Base-by-base conservation (phyloP, 202 grass and related monocot genomes). In the Zizania palustris region DNA sequence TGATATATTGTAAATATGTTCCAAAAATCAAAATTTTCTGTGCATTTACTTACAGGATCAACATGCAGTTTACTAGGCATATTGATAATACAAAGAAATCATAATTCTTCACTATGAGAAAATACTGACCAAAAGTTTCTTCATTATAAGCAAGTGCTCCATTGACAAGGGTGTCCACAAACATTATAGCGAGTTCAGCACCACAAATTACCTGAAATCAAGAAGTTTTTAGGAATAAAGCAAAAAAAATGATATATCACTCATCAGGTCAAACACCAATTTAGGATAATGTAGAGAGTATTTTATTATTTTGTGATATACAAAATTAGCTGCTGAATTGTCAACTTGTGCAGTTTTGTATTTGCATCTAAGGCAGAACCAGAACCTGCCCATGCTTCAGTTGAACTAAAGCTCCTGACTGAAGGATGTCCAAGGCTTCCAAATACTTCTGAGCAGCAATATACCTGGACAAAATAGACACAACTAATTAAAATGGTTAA, bases 311-410 rank as follows among this genome's bases (percentile, higher is more conserved):
- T 40, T 81, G 38, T 66, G 39, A 64, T 76, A 5, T 37, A 75
- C 35, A n/a, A 58, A 76, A 58, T 71, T 49, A 65, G 41, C 19
- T 50, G 12, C 35, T 51, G 65, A 60, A 61, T 3, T 60, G 12
- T 67, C 35, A 72, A 61, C 60, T 85, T 51, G 62, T 3, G 21
- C 33, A n/a, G n/a, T n/a, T n/a, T n/a, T n/a, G n/a, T n/a, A 76
- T 16, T 35, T 60, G 56, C 39, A 54, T 62, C 67, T 57, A 79
- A 74, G 44, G 16, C 20, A 77, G 66, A 81, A 97, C 95, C 20
- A 77, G 66, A 81, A 97, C 95, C 91, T 98, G 91, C 55, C 82
- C 87, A 66, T 98, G 87, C 77, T 98, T 94, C 77, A 98, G 79
- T 67, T 98, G 95, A 67, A 92, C 72, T 70, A 92, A 74, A 88